These are phyloP conservation scores for Acer yangbiense DNA, from an alignment of 345 rosid genomes.

Conservation along the genomic window DNA sequence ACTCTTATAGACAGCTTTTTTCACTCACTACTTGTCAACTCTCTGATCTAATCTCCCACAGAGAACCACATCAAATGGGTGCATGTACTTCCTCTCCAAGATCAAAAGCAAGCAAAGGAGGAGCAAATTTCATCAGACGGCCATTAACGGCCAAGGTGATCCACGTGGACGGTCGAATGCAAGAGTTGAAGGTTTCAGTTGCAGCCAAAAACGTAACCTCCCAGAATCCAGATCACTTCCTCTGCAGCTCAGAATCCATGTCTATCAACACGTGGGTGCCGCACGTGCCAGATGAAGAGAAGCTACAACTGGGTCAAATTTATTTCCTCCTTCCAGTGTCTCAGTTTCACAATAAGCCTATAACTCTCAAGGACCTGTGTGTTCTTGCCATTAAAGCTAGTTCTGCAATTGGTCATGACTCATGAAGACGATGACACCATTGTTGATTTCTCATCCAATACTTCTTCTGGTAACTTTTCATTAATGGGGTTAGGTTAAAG, in stretches of 20 bases:
- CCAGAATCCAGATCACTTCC: constrained; percentile 31
- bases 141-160: constrained; percentile 25
- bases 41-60: not conserved
- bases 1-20: too few relatives aligned
- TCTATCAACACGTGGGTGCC: constrained; percentile 30
- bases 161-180: constrained; percentile 29
- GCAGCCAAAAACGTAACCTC: constrained; percentile 24
- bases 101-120: not conserved
- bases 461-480: constrained; percentile 19
- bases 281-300: constrained; percentile 30
- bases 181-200: constrained; percentile 29
- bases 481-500: not conserved
- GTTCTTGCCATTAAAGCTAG: constrained; percentile 40
- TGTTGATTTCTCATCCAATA: constrained; percentile 9
- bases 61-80: constrained; percentile 19
- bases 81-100: constrained; percentile 26
- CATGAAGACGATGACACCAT: not conserved
- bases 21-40: not conserved
- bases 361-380: constrained; percentile 39
- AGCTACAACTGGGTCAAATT: constrained; percentile 38
- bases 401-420: constrained; percentile 7
- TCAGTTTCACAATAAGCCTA: constrained; percentile 14
- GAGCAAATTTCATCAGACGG: not conserved
- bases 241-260: constrained; percentile 43
- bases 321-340: constrained; percentile 40